phyloP scores from a whole-genome alignment of 2,329 filamentous ascomycete species.

The Chaetomiaceae sp. region DNA sequence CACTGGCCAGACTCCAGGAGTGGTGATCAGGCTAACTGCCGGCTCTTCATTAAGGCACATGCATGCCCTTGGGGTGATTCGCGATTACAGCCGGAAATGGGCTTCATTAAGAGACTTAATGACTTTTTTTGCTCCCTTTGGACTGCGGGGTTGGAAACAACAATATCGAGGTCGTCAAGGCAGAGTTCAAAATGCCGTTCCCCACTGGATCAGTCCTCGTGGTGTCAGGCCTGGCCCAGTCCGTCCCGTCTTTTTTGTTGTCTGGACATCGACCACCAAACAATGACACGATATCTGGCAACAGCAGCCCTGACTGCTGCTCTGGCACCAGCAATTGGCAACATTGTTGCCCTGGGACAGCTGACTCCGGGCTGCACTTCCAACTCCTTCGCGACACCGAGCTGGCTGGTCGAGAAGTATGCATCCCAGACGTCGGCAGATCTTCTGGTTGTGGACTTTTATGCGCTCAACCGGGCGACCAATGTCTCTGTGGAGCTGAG shows the following conservation, averaged over 20 bases:
- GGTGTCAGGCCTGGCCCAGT: not conserved
- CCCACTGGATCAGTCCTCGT: no score
- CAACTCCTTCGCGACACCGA: constrained; percentile 25
- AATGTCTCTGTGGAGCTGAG: constrained; percentile 15
- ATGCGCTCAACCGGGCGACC: constrained; percentile 24
- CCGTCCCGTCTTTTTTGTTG: not conserved
- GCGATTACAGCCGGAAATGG: constrained; percentile 5
- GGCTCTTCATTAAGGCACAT: not conserved
- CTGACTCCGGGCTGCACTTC: constrained; percentile 19
- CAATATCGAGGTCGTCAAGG: not conserved
- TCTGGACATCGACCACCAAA: not conserved
- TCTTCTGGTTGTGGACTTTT: constrained; percentile 11
- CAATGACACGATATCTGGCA: not conserved
- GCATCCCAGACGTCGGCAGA: constrained; percentile 3
- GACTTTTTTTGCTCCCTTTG: not conserved
- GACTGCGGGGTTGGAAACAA: constrained; percentile 1
- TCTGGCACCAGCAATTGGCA: not conserved
- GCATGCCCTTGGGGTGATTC: no score
- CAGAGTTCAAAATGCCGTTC: not conserved
- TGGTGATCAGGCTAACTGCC: constrained; percentile 4
- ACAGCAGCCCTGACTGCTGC: not conserved
- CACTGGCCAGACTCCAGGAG: not conserved
- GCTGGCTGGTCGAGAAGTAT: constrained; percentile 25
- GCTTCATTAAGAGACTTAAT: not conserved
- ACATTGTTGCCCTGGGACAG: constrained; percentile 1